phyloP scores from a whole-genome alignment of 2,329 filamentous ascomycete species.

The Diaporthe capsici region DNA sequence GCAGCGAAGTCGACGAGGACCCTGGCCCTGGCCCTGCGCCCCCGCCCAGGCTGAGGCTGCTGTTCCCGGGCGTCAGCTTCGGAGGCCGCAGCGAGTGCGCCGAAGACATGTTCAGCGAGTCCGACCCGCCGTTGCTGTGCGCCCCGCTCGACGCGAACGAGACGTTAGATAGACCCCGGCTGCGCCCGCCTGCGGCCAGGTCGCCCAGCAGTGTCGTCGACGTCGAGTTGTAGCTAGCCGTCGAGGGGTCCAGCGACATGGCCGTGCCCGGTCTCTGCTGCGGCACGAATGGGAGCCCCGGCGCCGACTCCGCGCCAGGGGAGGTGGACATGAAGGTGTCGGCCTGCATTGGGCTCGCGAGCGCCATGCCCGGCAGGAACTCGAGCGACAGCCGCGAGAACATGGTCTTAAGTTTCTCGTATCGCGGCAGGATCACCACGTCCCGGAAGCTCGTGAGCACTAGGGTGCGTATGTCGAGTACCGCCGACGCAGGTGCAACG shows the following conservation, averaged over 20 bases:
- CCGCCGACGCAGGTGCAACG: constrained; percentile 63
- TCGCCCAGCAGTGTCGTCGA: constrained; percentile 84
- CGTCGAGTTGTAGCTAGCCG: constrained; percentile 85
- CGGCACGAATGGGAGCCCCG: constrained; percentile 50
- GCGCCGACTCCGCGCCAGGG: constrained; percentile 60
- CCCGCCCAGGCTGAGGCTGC: constrained; percentile 43
- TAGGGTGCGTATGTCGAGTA: constrained; percentile 89
- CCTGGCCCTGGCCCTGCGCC: constrained; percentile 43
- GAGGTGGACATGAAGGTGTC: constrained; percentile 62
- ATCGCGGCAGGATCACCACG: constrained; percentile 87
- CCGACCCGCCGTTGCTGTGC: constrained; percentile 58
- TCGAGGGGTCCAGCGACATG: constrained; percentile 79
- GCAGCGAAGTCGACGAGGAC: constrained; percentile 43
- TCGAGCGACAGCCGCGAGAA: constrained; percentile 93
- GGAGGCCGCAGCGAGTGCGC: constrained; percentile 45
- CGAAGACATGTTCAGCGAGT: constrained; percentile 65
- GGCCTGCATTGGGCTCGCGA: constrained; percentile 67
- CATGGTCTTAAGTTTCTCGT: constrained; percentile 88
- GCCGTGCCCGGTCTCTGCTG: constrained; percentile 78
- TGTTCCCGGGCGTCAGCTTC: constrained; percentile 20
- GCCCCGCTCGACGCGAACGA: constrained; percentile 68
- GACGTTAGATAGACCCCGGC: constrained; percentile 89
- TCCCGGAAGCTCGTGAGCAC: constrained; percentile 92
- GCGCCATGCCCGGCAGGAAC: constrained; percentile 71
- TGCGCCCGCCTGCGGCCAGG: constrained; percentile 70